A percentile compares a stretch with the other conserved stretches of the same genome.
phyloP scores from a whole-genome alignment of 2,329 filamentous ascomycete species.

The Aulographum hederae region DNA sequence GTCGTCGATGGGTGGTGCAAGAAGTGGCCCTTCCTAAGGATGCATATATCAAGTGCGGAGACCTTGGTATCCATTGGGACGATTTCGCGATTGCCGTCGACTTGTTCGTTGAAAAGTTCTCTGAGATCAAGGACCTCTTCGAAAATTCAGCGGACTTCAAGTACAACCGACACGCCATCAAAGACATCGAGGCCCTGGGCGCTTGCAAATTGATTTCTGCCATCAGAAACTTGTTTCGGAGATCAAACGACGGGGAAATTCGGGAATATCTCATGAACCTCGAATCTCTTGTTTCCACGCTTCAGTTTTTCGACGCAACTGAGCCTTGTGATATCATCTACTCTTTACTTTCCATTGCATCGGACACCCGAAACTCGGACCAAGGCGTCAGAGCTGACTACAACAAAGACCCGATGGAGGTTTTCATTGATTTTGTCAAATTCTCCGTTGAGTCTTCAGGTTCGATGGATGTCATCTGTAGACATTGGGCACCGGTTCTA shows the following conservation, averaged over 20 bases:
- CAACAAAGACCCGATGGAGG: slow-evolving; percentile 1
- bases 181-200: background rate
- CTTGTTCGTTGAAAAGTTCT: background rate
- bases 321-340: background rate
- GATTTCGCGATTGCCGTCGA: background rate
- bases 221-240: background rate
- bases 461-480: slow-evolving; percentile 6
- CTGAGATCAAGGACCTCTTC: background rate
- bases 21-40: slow-evolving; percentile 1
- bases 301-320: background rate
- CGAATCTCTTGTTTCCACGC: background rate
- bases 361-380: background rate
- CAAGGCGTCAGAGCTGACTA: background rate
- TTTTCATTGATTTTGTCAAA: slow-evolving; percentile 4
- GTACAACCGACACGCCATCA: background rate
- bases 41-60: slow-evolving; percentile 1
- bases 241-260: background rate
- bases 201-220: background rate
- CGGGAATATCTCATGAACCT: background rate
- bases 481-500: slow-evolving; percentile 5
- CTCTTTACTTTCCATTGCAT: background rate
- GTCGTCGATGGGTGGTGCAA: slow-evolving; percentile 2
- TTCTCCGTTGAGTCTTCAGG: slow-evolving; percentile 2
- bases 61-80: background rate
- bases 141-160: background rate